Conservation (phyloP, 2,329 filamentous ascomycete genomes). For the Amesomyces nigricolor region DNA sequence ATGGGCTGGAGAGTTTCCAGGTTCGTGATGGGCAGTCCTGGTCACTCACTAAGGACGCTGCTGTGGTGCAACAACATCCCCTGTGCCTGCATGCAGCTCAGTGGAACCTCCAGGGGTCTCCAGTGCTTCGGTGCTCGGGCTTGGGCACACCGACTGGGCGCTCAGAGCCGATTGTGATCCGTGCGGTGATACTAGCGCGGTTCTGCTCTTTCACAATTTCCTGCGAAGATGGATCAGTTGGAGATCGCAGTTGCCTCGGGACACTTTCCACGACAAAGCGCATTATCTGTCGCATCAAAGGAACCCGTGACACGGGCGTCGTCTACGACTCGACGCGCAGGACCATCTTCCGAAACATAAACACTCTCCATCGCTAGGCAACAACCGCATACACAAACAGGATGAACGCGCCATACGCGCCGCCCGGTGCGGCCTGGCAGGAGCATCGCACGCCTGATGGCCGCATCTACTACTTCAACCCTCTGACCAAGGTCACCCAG, state of each 20-base stretch:
- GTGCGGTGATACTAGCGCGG: constrained; percentile 1
- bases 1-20: too few species aligned
- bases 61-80: not conserved
- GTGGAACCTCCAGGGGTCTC: too few species aligned
- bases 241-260: too few species aligned
- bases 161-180: not conserved
- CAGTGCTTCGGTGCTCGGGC: not conserved
- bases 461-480: constrained; percentile 86
- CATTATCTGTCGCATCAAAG: not conserved
- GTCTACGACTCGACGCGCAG: not conserved
- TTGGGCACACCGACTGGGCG: not conserved
- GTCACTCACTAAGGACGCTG: too few species aligned
- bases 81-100: not conserved
- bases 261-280: not conserved
- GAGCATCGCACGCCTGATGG: constrained; percentile 78
- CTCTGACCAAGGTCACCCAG: constrained; percentile 77
- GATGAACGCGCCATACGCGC: constrained; percentile 37
- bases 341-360: not conserved
- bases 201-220: not conserved
- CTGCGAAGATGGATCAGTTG: not conserved
- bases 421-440: constrained; percentile 57
- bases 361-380: not conserved
- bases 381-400: constrained; percentile 50
- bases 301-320: not conserved
- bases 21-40: too few species aligned